phyloP scores from a whole-genome alignment of 176 grass and related monocot genomes.

The Triticum dicoccoides region DNA sequence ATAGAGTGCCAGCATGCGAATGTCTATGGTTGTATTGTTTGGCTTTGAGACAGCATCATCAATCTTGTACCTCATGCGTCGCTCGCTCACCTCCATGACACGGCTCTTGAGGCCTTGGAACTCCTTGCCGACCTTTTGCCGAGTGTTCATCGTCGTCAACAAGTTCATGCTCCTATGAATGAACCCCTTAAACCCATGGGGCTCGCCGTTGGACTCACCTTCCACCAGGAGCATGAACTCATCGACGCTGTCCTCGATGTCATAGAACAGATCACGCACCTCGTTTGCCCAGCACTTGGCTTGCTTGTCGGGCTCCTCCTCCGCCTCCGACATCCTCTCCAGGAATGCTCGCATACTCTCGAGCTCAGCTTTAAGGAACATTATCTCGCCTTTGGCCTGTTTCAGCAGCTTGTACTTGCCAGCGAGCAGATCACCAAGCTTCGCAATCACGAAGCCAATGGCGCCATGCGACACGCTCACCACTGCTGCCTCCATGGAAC shows the following conservation, averaged over 20 bases:
- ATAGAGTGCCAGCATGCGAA: neutral
- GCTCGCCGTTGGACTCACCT: neutral
- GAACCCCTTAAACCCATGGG: neutral
- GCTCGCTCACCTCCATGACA: constrained; percentile 1
- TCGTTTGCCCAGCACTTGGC: neutral
- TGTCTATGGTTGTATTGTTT: neutral
- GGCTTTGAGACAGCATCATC: neutral
- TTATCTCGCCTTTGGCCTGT: neutral
- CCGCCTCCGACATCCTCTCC: neutral
- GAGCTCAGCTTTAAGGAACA: constrained; percentile 12
- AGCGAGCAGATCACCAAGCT: neutral
- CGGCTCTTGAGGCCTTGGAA: neutral
- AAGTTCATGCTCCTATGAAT: neutral
- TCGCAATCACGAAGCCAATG: neutral
- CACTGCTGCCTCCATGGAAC: neutral
- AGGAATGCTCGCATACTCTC: constrained; percentile 1
- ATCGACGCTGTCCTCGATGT: neutral
- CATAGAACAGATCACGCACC: constrained; percentile 9
- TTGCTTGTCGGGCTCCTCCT: constrained; percentile 8
- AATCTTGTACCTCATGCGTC: neutral
- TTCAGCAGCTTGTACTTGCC: constrained; percentile 10
- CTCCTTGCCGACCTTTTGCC: neutral
- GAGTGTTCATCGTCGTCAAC: neutral
- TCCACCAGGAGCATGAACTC: neutral
- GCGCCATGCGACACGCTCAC: neutral